Evolutionary conservation across 2,329 filamentous ascomycete species (phyloP).

Genomic region (Monosporascus sp.): DNA sequence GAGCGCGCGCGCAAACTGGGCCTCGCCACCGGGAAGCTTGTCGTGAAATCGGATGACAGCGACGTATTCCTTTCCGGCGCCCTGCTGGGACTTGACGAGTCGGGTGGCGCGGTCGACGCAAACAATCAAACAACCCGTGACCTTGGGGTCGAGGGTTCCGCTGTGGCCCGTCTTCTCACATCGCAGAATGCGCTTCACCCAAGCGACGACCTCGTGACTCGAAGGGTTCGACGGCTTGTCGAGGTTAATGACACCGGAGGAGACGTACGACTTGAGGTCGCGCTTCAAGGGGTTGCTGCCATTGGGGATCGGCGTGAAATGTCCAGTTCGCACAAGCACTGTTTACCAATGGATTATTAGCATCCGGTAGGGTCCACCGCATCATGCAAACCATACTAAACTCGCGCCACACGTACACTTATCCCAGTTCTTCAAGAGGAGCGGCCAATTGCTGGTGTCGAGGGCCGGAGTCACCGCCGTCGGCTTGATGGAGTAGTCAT

Average conservation of each 20-base stretch:
- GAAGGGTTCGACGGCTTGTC: conserved; percentile 97
- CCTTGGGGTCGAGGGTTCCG: conserved; percentile 95
- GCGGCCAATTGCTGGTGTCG: conserved; percentile 85
- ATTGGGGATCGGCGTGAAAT: conserved; percentile 94
- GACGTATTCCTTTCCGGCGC: conserved; percentile 98
- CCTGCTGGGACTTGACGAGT: conserved; percentile 97
- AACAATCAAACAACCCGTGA: conserved; percentile 84
- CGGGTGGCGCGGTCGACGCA: conserved; percentile 90
- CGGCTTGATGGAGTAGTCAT: conserved; percentile 68
- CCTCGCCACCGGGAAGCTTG: conserved; percentile 87
- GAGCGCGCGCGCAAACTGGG: conserved; percentile 86
- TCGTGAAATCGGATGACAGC: conserved; percentile 93
- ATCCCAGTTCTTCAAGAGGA: conserved; percentile 94
- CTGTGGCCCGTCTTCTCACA: conserved; percentile 98
- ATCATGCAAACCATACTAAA: conserved; percentile 1
- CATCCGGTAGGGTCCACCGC: background rate
- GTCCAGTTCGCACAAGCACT: conserved; percentile 90
- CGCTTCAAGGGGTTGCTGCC: conserved; percentile 88
- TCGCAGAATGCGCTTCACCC: conserved; percentile 97
- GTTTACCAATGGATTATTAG: conserved; percentile 19
- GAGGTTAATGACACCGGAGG: conserved; percentile 96
- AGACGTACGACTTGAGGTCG: conserved; percentile 95
- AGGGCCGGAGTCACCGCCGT: conserved; percentile 72
- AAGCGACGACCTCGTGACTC: conserved; percentile 97
- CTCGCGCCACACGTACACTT: conserved; percentile 58